These are phyloP conservation scores for Phytophthora quininea DNA, from an alignment of 352 stramenopile species.

Conservation along the genomic window DNA sequence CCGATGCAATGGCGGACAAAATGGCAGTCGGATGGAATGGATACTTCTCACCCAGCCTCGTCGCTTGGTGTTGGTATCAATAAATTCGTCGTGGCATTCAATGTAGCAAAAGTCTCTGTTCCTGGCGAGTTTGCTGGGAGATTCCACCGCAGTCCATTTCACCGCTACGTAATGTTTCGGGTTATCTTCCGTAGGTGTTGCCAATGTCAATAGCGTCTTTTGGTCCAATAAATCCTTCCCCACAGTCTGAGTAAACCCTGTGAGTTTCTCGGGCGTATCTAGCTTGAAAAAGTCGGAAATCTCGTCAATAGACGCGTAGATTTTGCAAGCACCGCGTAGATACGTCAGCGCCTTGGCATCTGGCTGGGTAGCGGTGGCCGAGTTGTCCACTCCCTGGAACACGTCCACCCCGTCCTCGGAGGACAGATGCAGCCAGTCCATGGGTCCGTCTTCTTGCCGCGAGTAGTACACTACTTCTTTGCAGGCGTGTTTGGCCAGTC, in stretches of 20 bases:
- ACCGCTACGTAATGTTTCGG: constrained; percentile 85
- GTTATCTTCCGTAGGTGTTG: constrained; percentile 66
- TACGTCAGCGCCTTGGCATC: constrained; percentile 63
- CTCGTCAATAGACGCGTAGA: constrained; percentile 82
- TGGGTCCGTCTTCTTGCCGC: constrained; percentile 61
- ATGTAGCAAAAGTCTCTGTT: constrained; percentile 88
- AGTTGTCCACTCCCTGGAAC: constrained; percentile 73
- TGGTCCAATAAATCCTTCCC: constrained; percentile 83
- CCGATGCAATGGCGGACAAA: constrained; percentile 63
- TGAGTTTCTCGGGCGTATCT: constrained; percentile 73
- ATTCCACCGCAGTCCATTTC: constrained; percentile 85
- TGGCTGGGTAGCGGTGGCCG: constrained; percentile 10
- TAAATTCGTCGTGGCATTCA: constrained; percentile 86
- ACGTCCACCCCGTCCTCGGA: constrained; percentile 78
- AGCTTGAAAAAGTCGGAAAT: constrained; percentile 83
- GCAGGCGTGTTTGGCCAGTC: constrained; percentile 76
- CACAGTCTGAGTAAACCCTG: constrained; percentile 71
- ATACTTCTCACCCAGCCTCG: constrained; percentile 80
- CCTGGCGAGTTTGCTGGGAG: constrained; percentile 70
- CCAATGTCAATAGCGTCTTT: constrained; percentile 75
- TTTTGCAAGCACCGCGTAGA: constrained; percentile 65
- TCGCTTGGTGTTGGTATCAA: constrained; percentile 69
- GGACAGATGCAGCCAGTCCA: constrained; percentile 80
- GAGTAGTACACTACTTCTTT: constrained; percentile 90
- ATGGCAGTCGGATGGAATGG: constrained; percentile 80